phyloP scores from a whole-genome alignment of 208 protist species.

The Trichomonas tenax region DNA sequence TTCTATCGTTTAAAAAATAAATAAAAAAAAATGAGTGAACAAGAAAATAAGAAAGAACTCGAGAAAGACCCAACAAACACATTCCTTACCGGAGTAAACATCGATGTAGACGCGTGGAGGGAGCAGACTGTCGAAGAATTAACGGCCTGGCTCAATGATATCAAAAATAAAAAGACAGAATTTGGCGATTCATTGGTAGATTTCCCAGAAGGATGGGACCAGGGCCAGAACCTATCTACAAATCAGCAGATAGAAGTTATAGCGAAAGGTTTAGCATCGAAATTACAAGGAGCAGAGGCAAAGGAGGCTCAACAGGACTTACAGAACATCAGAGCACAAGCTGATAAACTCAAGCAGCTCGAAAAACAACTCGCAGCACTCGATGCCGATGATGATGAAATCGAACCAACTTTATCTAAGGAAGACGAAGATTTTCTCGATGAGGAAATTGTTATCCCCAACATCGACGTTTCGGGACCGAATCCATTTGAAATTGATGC shows the following conservation, averaged over 20 bases:
- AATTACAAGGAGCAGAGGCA: not conserved
- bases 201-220: not conserved
- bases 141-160: not conserved
- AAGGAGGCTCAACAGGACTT: not conserved
- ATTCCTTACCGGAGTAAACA: not conserved
- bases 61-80: not conserved
- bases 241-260: not conserved
- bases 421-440: not conserved
- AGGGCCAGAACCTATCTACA: too few relatives aligned
- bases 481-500: constrained; percentile 7
- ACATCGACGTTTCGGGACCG: not conserved
- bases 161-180: not conserved
- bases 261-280: not conserved
- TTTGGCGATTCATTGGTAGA: not conserved
- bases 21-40: too few relatives aligned
- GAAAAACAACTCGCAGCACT: not conserved
- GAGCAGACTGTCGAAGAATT: not conserved
- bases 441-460: not conserved
- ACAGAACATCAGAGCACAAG: not conserved
- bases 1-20: too few relatives aligned
- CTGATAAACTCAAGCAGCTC: not conserved
- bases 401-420: not conserved
- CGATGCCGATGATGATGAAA: not conserved
- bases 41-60: not conserved
- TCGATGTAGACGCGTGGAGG: constrained; percentile 10